Base-by-base conservation (phyloP, 2,329 filamentous ascomycete species). In the Cytospora leucostoma region DNA sequence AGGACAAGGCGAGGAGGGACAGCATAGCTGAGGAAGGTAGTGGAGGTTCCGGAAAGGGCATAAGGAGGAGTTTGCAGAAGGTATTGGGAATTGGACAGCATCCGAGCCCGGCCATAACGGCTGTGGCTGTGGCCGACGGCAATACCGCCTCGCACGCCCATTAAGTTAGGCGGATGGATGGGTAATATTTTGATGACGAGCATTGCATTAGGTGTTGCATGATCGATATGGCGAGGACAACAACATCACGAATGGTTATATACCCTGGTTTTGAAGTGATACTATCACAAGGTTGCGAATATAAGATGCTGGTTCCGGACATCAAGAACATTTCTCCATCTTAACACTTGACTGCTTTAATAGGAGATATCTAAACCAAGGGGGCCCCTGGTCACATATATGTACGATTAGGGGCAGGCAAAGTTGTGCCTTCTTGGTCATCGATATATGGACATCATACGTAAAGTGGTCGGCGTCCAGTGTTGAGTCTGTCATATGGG, bases 51-150 rank as follows among this genome's bases (percentile, higher is more conserved):
- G 74, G 74, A 2, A 79, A 79, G 66, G 76, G 76, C 1, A 77
- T 82, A 50, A 72, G 80, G 60, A 74, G 76, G 63, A 82, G 81
- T 67, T 66, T 83, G 63, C 79, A 81, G 64, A 76, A 75, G 67
- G 80, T 79, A 3, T 71, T 82, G 6, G 78, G 78, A 33, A 73
- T 82, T 34, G 77, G 56, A 37, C 59, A 65, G 53, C 52, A 63
- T 54, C 37, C 52, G 51, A 58, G 60, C 37, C 51, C 40, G 35
- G 33, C 56, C 38, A 56, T 51, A 21, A 12, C 44, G 4, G n/a
- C n/a, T 21, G 44, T 47, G 44, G 44, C 44, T 11, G 44, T 47
- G 44, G 44, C 44, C 11, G 44, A 47, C 7, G 44, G 44, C 3
- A 11, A 47, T 19, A 47, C 44, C 4, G 44, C 10, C 3, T 10